Percentiles rank a stretch among this genome's conserved stretches.
Evolutionary conservation across 257 asterid species (phyloP).

Genomic region (Fraxinus excelsior): DNA sequence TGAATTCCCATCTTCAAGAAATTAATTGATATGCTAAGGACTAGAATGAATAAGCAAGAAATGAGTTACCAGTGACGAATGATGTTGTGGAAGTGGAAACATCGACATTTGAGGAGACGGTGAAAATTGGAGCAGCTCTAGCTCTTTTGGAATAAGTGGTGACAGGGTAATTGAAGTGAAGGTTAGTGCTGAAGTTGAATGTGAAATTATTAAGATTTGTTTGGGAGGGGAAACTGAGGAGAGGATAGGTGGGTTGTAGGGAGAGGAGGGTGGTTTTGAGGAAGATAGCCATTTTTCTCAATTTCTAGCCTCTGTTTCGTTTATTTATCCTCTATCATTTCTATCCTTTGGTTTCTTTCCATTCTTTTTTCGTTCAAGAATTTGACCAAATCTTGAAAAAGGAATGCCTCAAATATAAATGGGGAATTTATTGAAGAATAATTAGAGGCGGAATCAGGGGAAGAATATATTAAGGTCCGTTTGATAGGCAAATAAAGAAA

Average conservation of each 20-base stretch:
- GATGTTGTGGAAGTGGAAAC: constrained; percentile 30
- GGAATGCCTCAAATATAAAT: no score
- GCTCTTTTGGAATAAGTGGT: neutral
- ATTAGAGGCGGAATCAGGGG: no score
- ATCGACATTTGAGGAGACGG: constrained; percentile 17
- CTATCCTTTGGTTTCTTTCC: neutral
- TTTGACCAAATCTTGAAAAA: no score
- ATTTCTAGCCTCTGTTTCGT: neutral
- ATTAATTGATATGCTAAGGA: neutral
- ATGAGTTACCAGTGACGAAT: constrained; percentile 14
- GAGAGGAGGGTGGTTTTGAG: constrained; percentile 27
- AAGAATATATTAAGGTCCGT: no score
- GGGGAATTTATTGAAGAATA: no score
- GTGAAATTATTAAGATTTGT: constrained; percentile 12
- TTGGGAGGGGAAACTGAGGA: constrained; percentile 8
- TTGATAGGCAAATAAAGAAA: no score
- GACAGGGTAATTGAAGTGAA: neutral
- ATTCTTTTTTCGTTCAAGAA: neutral
- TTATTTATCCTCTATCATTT: neutral
- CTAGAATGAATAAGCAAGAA: neutral
- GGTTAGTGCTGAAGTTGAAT: constrained; percentile 13
- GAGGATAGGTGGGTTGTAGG: constrained; percentile 9
- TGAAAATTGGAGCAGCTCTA: constrained; percentile 21
- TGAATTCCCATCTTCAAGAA: neutral
- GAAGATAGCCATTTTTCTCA: constrained; percentile 25